Percentiles rank a stretch among this genome's conserved stretches.
These are phyloP conservation scores for Curvularia verruculosa DNA, from an alignment of 2,329 filamentous ascomycete genomes.

Conservation along the genomic window DNA sequence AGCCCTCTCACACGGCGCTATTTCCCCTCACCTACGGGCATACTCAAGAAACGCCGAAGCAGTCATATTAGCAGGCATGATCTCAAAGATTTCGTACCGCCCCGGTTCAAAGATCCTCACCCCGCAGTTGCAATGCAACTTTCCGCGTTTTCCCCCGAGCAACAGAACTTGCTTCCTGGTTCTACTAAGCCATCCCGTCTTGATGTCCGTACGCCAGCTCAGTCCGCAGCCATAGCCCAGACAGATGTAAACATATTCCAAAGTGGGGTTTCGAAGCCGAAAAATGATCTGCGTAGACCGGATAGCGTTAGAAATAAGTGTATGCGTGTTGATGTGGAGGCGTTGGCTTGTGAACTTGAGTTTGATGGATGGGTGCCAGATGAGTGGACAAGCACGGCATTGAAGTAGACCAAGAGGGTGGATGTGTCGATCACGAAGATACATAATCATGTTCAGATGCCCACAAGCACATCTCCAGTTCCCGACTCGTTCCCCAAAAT, in stretches of 20 bases:
- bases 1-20: background rate
- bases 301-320: background rate
- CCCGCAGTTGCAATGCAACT: background rate
- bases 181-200: background rate
- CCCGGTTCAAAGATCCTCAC: conserved; percentile 5
- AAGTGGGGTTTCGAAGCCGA: background rate
- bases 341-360: background rate
- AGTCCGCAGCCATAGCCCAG: background rate
- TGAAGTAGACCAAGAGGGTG: conserved; percentile 4
- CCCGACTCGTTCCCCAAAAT: background rate
- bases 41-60: background rate
- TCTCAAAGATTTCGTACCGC: background rate
- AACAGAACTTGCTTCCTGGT: background rate
- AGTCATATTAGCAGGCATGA: background rate
- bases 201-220: conserved; percentile 4
- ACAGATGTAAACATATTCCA: background rate
- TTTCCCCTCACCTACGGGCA: background rate
- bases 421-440: background rate
- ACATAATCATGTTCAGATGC: conserved; percentile 3
- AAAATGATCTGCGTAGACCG: background rate
- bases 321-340: background rate
- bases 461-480: conserved; percentile 1
- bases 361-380: background rate
- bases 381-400: conserved; percentile 1
- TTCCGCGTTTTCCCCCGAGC: conserved; percentile 1